Evolutionary conservation across 495 filamentous ascomycete genomes (phyloP), one percentile per base, ranked within the genome.

Genomic region (Daldinia grandis): DNA sequence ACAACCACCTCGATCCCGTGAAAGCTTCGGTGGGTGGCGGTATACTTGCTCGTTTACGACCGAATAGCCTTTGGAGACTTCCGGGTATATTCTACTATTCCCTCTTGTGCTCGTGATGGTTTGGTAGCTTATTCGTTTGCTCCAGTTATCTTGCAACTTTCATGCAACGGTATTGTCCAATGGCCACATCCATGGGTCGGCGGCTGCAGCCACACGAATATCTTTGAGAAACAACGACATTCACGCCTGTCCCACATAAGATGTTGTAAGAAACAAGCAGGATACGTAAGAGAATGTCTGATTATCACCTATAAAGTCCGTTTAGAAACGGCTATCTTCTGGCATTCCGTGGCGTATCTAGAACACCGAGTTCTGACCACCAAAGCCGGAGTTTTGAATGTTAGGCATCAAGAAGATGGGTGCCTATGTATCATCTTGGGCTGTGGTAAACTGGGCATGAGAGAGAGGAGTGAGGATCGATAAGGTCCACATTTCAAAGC

Each of bases 151-250:
- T 50, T 17, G 7, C 47, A 17, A 63, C 40, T 35, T 50, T 2
- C 33, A 51, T 66, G 62, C 58, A 24, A 47, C 42, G 19, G 3
- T 47, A 9, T 24, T 10, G 42, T 8, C 42, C 19, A 65, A 63
- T 47, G 33, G 42, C 31, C 15, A 31, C 50, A 17, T 33, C 54
- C 17, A 37, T 64, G 55, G 38, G 30, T 24, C 15, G 42, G 37
- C 56, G 64, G 55, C 58, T 72, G 64, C 63, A 63, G 69, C 69
- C 59, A 72, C 38, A 63, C 64, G 69, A 64, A 47, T 42, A 44
- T 54, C 55, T 21, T 35, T 57, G 60, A 40, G 40, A 59, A 24
- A 28, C 38, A 24, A 66, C 19, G 49, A 14, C 30, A 67, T 47
- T 24, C 42, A 57, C 49, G 60, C 62, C 54, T 27, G 44, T 64